phyloP scores from a whole-genome alignment of 768 basidiomycete species.

The Pulveroboletus sp. region DNA sequence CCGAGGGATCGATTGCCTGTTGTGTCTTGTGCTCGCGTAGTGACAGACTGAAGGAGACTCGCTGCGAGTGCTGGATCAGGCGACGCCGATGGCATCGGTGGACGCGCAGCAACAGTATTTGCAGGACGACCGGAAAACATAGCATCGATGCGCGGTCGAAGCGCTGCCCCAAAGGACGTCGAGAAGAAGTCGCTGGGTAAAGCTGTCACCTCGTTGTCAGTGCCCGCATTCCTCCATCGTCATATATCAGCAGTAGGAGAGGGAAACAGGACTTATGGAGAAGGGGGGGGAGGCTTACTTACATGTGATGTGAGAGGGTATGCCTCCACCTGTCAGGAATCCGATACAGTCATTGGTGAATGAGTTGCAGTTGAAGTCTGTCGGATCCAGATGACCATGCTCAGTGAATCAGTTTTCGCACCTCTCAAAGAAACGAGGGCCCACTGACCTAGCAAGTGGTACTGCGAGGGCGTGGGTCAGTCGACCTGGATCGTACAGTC shows the following conservation, averaged over 20 bases:
- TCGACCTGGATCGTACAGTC: background rate
- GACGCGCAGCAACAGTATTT: conserved; percentile 27
- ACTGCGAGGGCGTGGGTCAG: conserved; percentile 40
- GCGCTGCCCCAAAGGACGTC: conserved; percentile 79
- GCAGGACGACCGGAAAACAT: conserved; percentile 61
- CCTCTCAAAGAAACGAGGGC: background rate
- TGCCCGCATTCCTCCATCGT: background rate
- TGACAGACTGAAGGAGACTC: conserved; percentile 54
- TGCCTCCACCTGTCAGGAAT: conserved; percentile 78
- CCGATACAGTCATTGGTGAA: conserved; percentile 88
- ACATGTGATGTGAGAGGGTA: conserved; percentile 83
- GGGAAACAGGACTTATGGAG: background rate
- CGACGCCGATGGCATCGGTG: conserved; percentile 24
- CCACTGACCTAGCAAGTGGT: conserved; percentile 71
- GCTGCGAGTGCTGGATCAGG: conserved; percentile 48
- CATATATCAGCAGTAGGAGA: background rate
- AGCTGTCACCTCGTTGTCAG: conserved; percentile 36
- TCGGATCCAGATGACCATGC: background rate
- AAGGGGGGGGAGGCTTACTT: background rate
- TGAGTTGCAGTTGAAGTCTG: conserved; percentile 93
- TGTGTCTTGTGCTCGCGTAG: conserved; percentile 49
- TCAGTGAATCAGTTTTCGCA: background rate
- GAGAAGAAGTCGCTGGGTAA: conserved; percentile 81
- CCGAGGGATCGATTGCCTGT: conserved; percentile 12
- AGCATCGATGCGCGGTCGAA: conserved; percentile 86